Evolutionary conservation across 495 filamentous ascomycete genomes (phyloP), one percentile per base, ranked within the genome.

Genomic region (Copromyces sp.): DNA sequence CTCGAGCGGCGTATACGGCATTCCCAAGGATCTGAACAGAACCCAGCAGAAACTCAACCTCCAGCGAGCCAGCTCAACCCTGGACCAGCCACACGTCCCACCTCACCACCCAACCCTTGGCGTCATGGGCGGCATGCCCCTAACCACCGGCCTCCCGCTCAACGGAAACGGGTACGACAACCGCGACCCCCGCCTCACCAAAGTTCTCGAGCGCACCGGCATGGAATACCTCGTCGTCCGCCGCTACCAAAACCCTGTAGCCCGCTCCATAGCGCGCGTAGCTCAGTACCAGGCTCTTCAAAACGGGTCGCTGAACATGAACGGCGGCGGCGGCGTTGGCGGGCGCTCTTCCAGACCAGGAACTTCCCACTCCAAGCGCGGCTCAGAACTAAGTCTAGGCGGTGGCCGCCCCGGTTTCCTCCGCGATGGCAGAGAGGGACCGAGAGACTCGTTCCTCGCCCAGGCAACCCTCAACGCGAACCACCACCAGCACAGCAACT

Each of bases 21-120:
- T 80, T 68, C 84, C 84, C 5, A 81, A 84, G 1, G 86, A 88
- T 39, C 83, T 87, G 73, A 90, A 87, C 71, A 83, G 90, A 29
- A 91, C 89, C 6, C 90, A 92, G 78, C 90, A 92, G 76, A 92
- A 92, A 72, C 81, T 92, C 14, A 88, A 90, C 82, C 86, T 92
- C 2, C 89, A 92, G 78, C 84, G 90, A 32, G 90, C 88, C 17
- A 89, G 87, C 74, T 90, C 89, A 6, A 86, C 83, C 73, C 84
- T 91, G n/a, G 89, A 91, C 71, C 83, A 65, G 53, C 53, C 53
- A 35, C 53, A 65, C 8, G 53, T 65, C 7, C 53, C 86, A 5
- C 72, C 85, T 12, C 83, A 84, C 39, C 81, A 59, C 81, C 32
- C 80, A 84, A 41, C 76, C 81, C 1, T 59, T 14, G 47, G 47